Conservation (phyloP, 2,329 filamentous ascomycete species). For the Arthrinium puccinioides region DNA sequence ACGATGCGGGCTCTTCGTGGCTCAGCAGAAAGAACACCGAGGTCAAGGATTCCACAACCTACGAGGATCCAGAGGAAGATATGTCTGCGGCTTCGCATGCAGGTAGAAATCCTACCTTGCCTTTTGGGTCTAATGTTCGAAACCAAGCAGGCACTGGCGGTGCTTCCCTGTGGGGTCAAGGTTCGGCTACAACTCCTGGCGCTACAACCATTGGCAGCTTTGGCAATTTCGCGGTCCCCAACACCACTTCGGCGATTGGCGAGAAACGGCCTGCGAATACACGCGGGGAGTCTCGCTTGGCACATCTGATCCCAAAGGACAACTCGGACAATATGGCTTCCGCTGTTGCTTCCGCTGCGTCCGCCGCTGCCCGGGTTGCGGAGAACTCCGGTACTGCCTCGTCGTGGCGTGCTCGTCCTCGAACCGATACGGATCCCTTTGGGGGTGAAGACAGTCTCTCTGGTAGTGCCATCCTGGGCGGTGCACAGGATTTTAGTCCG, state of each 20-base stretch:
- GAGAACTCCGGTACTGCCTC: slow-evolving; percentile 17
- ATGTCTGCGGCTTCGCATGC: slow-evolving; percentile 20
- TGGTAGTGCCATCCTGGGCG: slow-evolving; percentile 68
- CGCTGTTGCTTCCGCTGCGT: slow-evolving; percentile 43
- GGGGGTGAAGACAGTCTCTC: slow-evolving; percentile 56
- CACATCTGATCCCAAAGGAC: slow-evolving; percentile 76
- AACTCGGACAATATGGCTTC: slow-evolving; percentile 55
- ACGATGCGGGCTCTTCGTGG: slow-evolving; percentile 52
- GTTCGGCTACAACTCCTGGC: slow-evolving; percentile 50
- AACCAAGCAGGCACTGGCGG: slow-evolving; percentile 40
- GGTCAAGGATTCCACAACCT: slow-evolving; percentile 39
- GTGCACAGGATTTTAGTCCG: slow-evolving; percentile 61
- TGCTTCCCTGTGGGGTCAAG: slow-evolving; percentile 35
- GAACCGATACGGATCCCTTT: slow-evolving; percentile 70
- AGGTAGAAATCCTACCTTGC: slow-evolving; percentile 18
- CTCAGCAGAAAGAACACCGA: slow-evolving; percentile 47
- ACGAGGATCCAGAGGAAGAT: slow-evolving; percentile 44
- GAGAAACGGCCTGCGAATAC: slow-evolving; percentile 71
- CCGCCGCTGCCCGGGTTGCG: slow-evolving; percentile 20
- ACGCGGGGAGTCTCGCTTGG: slow-evolving; percentile 75
- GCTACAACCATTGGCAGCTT: slow-evolving; percentile 59
- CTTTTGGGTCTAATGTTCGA: slow-evolving; percentile 42
- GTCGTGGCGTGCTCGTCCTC: slow-evolving; percentile 52
- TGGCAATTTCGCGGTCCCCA: slow-evolving; percentile 74
- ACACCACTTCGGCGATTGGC: slow-evolving; percentile 39